Conservation (phyloP, 441 rosid species). For the Kokia cookei region DNA sequence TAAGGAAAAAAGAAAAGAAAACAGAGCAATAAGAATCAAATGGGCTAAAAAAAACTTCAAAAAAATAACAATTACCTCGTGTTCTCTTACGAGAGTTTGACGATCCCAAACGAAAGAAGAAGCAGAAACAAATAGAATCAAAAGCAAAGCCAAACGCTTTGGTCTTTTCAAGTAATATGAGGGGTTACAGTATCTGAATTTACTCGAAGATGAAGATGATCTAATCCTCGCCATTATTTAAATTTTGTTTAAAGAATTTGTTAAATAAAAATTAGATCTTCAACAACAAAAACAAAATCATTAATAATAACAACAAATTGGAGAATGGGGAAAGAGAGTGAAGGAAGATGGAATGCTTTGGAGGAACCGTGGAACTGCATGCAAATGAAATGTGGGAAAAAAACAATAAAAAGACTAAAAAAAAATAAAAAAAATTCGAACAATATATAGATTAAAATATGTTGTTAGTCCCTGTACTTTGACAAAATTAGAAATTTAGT, state of each 20-base stretch:
- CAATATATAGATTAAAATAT: too few relatives aligned
- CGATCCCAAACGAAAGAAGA: conserved; percentile 87
- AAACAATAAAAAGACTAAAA: too few relatives aligned
- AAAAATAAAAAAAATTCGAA: too few relatives aligned
- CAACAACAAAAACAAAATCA: neutral
- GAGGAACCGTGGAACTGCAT: neutral
- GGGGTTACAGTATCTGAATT: conserved; percentile 71
- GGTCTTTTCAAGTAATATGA: conserved; percentile 85
- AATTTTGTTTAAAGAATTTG: neutral
- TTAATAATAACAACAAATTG: neutral
- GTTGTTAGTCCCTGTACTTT: too few relatives aligned
- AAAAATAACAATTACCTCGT: conserved; percentile 44
- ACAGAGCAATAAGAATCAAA: neutral
- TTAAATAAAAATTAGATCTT: neutral
- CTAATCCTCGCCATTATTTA: conserved; percentile 40
- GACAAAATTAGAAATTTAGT: too few relatives aligned
- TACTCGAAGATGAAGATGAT: conserved; percentile 35
- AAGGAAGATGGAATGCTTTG: neutral
- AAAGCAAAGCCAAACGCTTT: conserved; percentile 75
- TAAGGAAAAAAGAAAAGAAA: neutral
- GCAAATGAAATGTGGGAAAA: too few relatives aligned
- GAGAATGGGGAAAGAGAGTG: neutral
- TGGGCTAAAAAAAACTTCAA: neutral
- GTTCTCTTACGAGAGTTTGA: conserved; percentile 70
- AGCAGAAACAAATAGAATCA: conserved; percentile 59